Evolutionary conservation across 2,329 filamentous ascomycete genomes (phyloP).

Genomic region (Colletotrichum paranaense): DNA sequence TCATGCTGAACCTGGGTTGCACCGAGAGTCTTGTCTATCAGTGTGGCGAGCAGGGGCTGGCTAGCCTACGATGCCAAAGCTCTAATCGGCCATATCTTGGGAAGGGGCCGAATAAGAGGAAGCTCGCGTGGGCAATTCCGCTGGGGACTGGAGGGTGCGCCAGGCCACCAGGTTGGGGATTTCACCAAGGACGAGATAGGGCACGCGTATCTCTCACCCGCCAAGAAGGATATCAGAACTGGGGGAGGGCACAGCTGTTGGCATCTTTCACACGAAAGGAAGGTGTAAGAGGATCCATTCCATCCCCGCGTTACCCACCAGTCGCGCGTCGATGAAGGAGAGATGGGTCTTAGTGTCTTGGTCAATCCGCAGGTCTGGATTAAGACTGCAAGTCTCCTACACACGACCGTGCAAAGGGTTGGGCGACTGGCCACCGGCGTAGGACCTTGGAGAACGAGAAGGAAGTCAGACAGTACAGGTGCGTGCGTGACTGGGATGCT

Average conservation of each 20-base stretch:
- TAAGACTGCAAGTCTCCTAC: not conserved
- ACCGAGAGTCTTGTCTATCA: slow-evolving; percentile 29
- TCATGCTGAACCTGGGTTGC: not conserved
- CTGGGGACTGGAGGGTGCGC: not conserved
- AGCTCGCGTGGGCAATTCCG: slow-evolving; percentile 2
- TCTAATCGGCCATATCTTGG: not conserved
- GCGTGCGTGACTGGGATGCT: not conserved
- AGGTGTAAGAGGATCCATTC: slow-evolving; percentile 34
- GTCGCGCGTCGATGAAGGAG: slow-evolving; percentile 10
- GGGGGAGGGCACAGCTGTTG: slow-evolving; percentile 18
- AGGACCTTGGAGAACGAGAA: not conserved
- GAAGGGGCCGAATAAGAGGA: not conserved
- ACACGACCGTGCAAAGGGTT: not conserved
- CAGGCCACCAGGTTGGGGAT: not conserved
- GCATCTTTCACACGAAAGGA: slow-evolving; percentile 35
- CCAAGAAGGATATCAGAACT: slow-evolving; percentile 25
- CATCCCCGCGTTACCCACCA: slow-evolving; percentile 30
- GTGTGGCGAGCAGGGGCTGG: slow-evolving; percentile 28
- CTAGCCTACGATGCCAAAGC: slow-evolving; percentile 13
- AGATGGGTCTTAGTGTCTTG: not conserved
- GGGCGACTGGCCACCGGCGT: not conserved
- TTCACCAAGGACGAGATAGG: slow-evolving; percentile 26
- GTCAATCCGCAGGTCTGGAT: slow-evolving; percentile 20
- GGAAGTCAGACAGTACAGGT: not conserved
- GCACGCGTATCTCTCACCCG: slow-evolving; percentile 18